phyloP scores from a whole-genome alignment of 2,329 filamentous ascomycete genomes.

The Pseudocercospora macadamiae region DNA sequence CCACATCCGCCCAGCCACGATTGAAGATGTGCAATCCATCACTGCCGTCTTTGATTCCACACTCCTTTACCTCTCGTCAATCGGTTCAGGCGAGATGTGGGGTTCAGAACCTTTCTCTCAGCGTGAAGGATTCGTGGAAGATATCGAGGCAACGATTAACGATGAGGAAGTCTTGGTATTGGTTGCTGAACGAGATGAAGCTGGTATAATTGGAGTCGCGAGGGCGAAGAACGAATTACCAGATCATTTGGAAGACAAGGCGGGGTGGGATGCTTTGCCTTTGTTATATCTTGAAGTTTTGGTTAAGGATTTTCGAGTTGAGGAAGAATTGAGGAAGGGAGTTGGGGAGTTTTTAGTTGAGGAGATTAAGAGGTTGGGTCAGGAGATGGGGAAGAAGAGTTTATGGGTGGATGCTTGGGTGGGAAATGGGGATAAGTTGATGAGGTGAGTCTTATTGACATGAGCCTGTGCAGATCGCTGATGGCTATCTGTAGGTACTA shows the following conservation, averaged over 20 bases:
- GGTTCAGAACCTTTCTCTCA: no score
- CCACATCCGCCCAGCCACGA: neutral
- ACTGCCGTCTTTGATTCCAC: neutral
- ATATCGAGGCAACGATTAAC: no score
- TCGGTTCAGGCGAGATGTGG: neutral
- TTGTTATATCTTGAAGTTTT: neutral
- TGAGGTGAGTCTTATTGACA: neutral
- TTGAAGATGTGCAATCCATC: neutral
- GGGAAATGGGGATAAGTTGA: neutral
- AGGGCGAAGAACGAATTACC: no score
- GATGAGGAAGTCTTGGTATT: no score
- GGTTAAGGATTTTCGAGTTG: neutral
- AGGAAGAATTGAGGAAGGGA: neutral
- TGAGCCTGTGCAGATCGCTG: neutral
- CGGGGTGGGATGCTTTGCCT: no score
- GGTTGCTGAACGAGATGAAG: no score
- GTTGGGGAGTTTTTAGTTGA: neutral
- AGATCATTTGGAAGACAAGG: neutral
- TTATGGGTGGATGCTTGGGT: neutral
- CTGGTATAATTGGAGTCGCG: no score
- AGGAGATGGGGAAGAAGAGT: neutral
- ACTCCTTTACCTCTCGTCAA: neutral
- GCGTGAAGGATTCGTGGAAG: no score
- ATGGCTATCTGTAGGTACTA: neutral
- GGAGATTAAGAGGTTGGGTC: neutral